These are phyloP conservation scores for Apiotrichum gamsii DNA, from an alignment of 1,284 basidiomycete genomes.

Conservation along the genomic window DNA sequence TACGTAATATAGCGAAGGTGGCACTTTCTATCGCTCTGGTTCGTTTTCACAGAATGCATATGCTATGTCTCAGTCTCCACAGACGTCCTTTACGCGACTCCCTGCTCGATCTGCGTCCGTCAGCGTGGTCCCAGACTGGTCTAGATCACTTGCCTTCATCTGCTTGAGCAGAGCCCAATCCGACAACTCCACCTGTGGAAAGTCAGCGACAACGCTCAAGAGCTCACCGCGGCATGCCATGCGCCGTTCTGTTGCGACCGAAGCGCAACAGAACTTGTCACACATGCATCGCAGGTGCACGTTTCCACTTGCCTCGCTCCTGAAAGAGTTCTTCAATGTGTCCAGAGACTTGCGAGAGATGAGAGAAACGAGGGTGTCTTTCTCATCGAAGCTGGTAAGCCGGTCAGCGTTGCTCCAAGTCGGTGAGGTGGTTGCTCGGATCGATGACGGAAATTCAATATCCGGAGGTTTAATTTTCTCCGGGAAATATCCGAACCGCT, in stretches of 20 bases:
- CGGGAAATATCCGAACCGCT: too few relatives aligned
- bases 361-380: slow-evolving; percentile 86
- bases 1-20: too few relatives aligned
- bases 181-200: slow-evolving; percentile 69
- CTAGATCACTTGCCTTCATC: slow-evolving; percentile 55
- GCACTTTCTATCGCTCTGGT: too few relatives aligned
- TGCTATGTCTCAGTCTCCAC: background rate
- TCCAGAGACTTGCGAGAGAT: slow-evolving; percentile 91
- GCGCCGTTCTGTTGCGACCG: too few relatives aligned
- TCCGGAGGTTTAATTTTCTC: too few relatives aligned
- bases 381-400: slow-evolving; percentile 81
- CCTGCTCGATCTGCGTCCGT: background rate
- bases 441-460: too few relatives aligned
- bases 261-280: too few relatives aligned
- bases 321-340: too few relatives aligned
- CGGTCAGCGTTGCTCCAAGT: background rate
- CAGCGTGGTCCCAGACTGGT: background rate
- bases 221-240: too few relatives aligned
- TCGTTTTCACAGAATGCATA: too few relatives aligned
- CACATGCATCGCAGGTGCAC: background rate
- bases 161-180: slow-evolving; percentile 93
- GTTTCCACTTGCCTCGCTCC: slow-evolving; percentile 26
- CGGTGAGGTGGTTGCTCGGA: too few relatives aligned
- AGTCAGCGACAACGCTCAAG: too few relatives aligned
- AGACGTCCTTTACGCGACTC: background rate